Percentiles rank a stretch among this genome's conserved stretches.
Evolutionary conservation across 202 grass and related monocot genomes (phyloP).

Genomic region (Saccharum hybrid): DNA sequence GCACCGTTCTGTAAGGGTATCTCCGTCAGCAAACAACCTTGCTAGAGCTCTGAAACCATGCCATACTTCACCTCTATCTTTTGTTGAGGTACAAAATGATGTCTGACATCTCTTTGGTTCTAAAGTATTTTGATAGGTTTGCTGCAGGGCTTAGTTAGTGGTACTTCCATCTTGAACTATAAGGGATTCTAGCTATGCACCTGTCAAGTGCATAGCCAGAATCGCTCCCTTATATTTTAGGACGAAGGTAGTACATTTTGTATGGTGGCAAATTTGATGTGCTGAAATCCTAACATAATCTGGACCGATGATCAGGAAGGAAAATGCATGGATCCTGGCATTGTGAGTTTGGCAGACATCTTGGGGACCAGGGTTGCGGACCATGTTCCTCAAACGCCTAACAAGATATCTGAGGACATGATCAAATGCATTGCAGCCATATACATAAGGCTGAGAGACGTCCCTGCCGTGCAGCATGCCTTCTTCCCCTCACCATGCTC

Average conservation of each 20-base stretch:
- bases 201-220: neutral
- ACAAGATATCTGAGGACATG: slow-evolving; percentile 94
- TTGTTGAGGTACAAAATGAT: slow-evolving; percentile 65
- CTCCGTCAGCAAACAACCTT: slow-evolving; percentile 70
- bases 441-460: slow-evolving; percentile 63
- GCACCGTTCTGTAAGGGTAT: slow-evolving; percentile 69
- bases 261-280: neutral
- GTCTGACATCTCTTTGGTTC: neutral
- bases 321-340: slow-evolving; percentile 46
- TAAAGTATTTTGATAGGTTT: slow-evolving; percentile 4
- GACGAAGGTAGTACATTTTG: neutral
- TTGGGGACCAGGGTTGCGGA: slow-evolving; percentile 86
- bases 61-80: slow-evolving; percentile 73
- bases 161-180: neutral
- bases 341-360: slow-evolving; percentile 88
- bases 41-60: slow-evolving; percentile 78
- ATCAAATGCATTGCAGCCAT: slow-evolving; percentile 79
- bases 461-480: slow-evolving; percentile 36
- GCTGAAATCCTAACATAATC: slow-evolving; percentile 23
- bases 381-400: slow-evolving; percentile 90
- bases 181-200: neutral
- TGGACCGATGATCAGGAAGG: slow-evolving; percentile 56
- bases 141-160: neutral
- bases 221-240: neutral
- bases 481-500: slow-evolving; percentile 82